Evolutionary conservation across 208 protist species (phyloP), one percentile per base, ranked within the genome.

Genomic region (Angomonas desouzai): DNA sequence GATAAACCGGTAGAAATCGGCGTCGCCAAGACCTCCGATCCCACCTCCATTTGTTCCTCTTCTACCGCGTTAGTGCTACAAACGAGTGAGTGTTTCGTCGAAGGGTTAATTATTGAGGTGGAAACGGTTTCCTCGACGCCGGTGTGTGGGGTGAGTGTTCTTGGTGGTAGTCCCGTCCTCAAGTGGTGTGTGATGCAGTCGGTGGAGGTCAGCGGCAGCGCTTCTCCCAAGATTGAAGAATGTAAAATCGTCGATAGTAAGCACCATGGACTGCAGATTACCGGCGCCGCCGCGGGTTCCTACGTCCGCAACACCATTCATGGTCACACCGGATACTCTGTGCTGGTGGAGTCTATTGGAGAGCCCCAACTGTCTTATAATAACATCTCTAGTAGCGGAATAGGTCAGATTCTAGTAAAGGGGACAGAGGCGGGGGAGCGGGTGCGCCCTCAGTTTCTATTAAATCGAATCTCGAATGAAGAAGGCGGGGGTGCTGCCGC

Each of bases 1-100:
- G 65, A 76, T 64, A 80, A 80, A 62, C 68, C 70, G 18, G 16
- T 84, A 10, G 78, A 84, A 55, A 63, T 84, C 18, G 48, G 72
- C 48, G 61, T 69, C 30, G 34, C 40, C n/a, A 77, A 80, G 55
- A 58, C 47, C 23, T 28, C 43, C 48, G 68, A 72, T 0, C 25
- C 40, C 25, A 49, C 73, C 27, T 48, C 66, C 20, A n/a, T 84
- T 6, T 29, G 64, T n/a, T 64, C 45, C 70, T 61, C 67, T 36
- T 51, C 51, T 16, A 68, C 68, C 23, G 33, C 70, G 18, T 2
- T 84, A 43, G 64, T 66, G 4, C 56, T 76, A 11, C 53, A 72
- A 18, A 63, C 66, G 34, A 68, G 69, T 9, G 78, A 84, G 64
- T 70, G 69, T 16, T 59, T 63, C 43, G 38, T 84, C 13, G 74